phyloP scores from a whole-genome alignment of 2,329 filamentous ascomycete species.

The Fusarium incarnatum region DNA sequence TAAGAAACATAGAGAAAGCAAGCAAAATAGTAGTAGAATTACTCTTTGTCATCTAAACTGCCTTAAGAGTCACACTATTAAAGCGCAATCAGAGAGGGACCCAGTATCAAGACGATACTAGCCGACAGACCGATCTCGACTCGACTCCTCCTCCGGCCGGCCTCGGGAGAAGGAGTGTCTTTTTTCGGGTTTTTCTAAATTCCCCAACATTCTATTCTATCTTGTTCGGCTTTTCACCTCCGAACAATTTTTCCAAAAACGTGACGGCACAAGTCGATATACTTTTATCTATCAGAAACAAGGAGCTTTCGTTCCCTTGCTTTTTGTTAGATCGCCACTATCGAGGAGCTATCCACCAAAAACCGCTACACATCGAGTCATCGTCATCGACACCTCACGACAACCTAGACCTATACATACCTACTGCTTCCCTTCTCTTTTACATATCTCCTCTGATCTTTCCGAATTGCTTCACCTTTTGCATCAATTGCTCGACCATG shows the following conservation, averaged over 20 bases:
- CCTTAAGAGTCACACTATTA: slow-evolving; percentile 3
- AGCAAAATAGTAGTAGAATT: not conserved
- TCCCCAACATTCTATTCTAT: slow-evolving; percentile 12
- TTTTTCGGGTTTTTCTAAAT: slow-evolving; percentile 17
- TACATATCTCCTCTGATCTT: not conserved
- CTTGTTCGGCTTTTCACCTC: slow-evolving; percentile 4
- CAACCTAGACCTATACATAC: slow-evolving; percentile 1
- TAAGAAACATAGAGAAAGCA: not conserved
- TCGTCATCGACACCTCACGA: slow-evolving; percentile 42
- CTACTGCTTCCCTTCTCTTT: not conserved
- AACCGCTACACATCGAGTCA: slow-evolving; percentile 34
- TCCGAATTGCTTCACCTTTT: not conserved
- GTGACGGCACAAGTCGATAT: slow-evolving; percentile 1
- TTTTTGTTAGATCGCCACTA: slow-evolving; percentile 28
- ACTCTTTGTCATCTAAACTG: not conserved
- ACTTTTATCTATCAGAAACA: not conserved
- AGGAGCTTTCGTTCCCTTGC: slow-evolving; percentile 7
- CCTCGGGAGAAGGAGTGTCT: slow-evolving; percentile 28
- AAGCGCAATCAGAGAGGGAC: slow-evolving; percentile 5
- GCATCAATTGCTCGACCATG: slow-evolving; percentile 26
- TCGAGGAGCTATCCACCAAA: slow-evolving; percentile 34
- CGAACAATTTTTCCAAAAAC: slow-evolving; percentile 5
- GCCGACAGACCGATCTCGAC: slow-evolving; percentile 38
- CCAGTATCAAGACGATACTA: slow-evolving; percentile 42
- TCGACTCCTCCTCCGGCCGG: slow-evolving; percentile 31